Evolutionary conservation across 352 stramenopile genomes (phyloP), one percentile per base, ranked within the genome.

Genomic region (Globisporangium cylindrosporum): DNA sequence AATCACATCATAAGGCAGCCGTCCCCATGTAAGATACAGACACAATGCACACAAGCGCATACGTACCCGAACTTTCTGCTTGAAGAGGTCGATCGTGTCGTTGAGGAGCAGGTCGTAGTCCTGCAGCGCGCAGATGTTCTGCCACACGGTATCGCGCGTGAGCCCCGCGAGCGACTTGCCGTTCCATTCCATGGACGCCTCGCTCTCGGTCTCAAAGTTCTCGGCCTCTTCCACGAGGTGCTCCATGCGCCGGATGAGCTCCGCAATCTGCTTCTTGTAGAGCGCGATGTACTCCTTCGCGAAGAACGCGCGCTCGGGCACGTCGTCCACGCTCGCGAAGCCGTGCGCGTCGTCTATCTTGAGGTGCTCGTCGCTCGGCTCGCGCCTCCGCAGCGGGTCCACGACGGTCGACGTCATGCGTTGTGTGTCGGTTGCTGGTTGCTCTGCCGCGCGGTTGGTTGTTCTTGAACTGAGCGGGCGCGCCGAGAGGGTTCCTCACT

Each of bases 211-310:
- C 64, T 91, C 80, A 25, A 91, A 62, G 34, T 78, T 78, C 51
- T 90, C 78, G n/a, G 88, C 74, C 25, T 90, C 76, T 8, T 88
- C 72, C 29, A 91, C 53, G 36, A 93, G 68, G 34, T 78, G 73
- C 67, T 86, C 75, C 78, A 91, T 80, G 69, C 73, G 74, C 55
- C 72, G 73, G 54, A 88, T 72, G 5, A 93, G 73, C 70, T 90
- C 81, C 9, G 71, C 75, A 12, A 93, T 70, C 61, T 90, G 82
- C 43, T 66, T 75, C 67, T 84, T 86, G 74, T 91, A 89, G 29
- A 80, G 71, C 60, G 67, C 51, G n/a, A 93, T 72, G 67, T 84
- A 89, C 22, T 86, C 73, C 34, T 71, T 71, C 51, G 81, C 73
- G 59, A 93, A 81, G 61, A 89, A 90, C 1, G 72, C 72, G 62